Conservation (phyloP, 495 filamentous ascomycete genomes). For the Talaromyces borbonicus region DNA sequence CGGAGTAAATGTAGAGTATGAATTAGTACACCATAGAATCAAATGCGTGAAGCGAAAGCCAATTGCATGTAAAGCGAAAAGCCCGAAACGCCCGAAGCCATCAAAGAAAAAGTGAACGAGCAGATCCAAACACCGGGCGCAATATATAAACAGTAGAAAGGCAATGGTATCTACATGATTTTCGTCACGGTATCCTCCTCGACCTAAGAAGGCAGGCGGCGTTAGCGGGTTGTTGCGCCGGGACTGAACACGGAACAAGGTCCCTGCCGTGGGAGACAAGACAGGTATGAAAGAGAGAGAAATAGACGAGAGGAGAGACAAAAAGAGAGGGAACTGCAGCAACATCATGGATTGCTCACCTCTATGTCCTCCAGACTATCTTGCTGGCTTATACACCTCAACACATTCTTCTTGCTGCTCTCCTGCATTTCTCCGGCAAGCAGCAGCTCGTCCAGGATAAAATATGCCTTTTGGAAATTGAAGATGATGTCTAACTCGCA, state of each 20-base stretch:
- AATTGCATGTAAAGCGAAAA: not conserved
- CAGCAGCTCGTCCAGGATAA: slow-evolving; percentile 93
- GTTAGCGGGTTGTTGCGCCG: slow-evolving; percentile 37
- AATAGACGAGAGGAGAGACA: slow-evolving; percentile 6
- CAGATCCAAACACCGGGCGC: too few relatives aligned
- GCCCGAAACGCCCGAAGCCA: too few relatives aligned
- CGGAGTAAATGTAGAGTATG: not conserved
- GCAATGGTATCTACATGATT: slow-evolving; percentile 61
- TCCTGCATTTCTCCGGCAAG: slow-evolving; percentile 97
- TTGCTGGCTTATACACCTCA: slow-evolving; percentile 89
- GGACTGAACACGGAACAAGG: not conserved
- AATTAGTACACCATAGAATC: slow-evolving; percentile 5
- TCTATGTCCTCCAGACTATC: slow-evolving; percentile 96
- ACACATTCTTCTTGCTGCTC: slow-evolving; percentile 96
- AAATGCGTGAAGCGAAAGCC: too few relatives aligned
- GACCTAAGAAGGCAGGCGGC: slow-evolving; percentile 57
- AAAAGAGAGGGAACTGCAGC: not conserved
- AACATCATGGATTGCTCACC: slow-evolving; percentile 58
- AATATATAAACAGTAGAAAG: slow-evolving; percentile 18
- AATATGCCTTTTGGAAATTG: slow-evolving; percentile 99
- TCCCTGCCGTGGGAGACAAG: not conserved
- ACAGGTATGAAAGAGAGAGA: slow-evolving; percentile 1
- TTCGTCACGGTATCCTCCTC: slow-evolving; percentile 89
- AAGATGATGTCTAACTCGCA: slow-evolving; percentile 99
- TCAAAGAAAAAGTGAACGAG: slow-evolving; percentile 11